Conservation (phyloP, 2,329 filamentous ascomycete genomes). For the Diaporthe longicolla region DNA sequence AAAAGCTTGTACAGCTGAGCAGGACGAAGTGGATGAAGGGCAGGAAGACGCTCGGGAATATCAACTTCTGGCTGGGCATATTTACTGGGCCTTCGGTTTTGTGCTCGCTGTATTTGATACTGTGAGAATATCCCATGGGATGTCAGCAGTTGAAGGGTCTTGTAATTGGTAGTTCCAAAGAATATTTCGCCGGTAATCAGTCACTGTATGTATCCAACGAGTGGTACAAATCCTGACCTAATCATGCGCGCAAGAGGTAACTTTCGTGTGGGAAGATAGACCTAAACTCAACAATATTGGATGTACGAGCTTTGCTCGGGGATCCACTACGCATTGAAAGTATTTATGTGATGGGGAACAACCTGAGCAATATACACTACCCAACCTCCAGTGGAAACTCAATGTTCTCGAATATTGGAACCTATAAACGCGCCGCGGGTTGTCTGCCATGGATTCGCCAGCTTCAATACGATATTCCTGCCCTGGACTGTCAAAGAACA, state of each 20-base stretch:
- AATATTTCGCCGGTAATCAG: background rate
- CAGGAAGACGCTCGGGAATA: constrained; percentile 75
- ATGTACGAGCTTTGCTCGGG: background rate
- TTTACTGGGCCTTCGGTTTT: constrained; percentile 80
- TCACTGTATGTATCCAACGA: background rate
- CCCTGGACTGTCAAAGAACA: too few species aligned
- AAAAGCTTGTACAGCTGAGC: constrained; percentile 74
- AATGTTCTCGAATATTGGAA: too few species aligned
- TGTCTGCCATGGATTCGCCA: too few species aligned
- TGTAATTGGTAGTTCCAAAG: background rate
- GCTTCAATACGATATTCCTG: too few species aligned
- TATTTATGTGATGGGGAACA: background rate
- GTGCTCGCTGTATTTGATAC: constrained; percentile 72
- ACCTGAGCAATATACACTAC: background rate
- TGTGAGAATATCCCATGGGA: too few species aligned
- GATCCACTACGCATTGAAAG: too few species aligned
- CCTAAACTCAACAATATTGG: background rate
- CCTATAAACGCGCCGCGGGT: too few species aligned
- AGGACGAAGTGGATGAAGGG: constrained; percentile 76
- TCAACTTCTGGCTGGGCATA: constrained; percentile 85
- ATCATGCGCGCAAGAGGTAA: background rate
- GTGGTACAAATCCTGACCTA: background rate
- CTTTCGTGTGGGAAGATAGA: background rate
- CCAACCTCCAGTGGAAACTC: background rate
- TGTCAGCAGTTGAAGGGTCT: background rate